Percentiles rank a stretch among this genome's conserved stretches.
Conservation (phyloP, 805 yeast species). For the Yamadazyma ubonensis region DNA sequence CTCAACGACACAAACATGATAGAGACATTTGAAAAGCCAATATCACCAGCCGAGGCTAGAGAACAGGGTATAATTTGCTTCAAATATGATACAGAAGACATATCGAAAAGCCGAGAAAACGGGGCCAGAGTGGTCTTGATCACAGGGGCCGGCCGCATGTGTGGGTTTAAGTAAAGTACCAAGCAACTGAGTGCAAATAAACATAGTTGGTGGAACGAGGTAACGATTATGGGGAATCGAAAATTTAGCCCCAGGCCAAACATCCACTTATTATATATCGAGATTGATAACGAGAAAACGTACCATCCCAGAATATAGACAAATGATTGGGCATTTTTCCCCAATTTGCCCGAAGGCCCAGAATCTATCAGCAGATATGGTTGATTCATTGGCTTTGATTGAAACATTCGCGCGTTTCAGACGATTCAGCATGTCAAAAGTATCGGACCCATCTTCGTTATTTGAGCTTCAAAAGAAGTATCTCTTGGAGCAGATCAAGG, state of each 20-base stretch:
- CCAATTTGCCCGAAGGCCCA: too few species aligned
- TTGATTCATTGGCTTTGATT: background rate
- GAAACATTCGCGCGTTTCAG: too few species aligned
- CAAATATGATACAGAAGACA: constrained; percentile 33
- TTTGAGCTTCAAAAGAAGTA: constrained; percentile 30
- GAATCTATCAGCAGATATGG: background rate
- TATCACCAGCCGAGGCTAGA: constrained; percentile 85
- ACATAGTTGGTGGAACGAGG: constrained; percentile 80
- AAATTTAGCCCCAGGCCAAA: constrained; percentile 79
- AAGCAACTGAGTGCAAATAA: constrained; percentile 54
- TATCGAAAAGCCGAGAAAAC: constrained; percentile 21
- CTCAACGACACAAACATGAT: constrained; percentile 76
- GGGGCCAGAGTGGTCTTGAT: constrained; percentile 2
- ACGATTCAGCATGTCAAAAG: constrained; percentile 6
- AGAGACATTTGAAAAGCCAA: constrained; percentile 87
- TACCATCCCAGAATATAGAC: constrained; percentile 62
- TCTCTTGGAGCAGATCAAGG: constrained; percentile 29
- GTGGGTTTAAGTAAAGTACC: constrained; percentile 47
- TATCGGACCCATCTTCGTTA: constrained; percentile 27
- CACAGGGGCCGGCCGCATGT: constrained; percentile 43
- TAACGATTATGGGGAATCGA: constrained; percentile 79
- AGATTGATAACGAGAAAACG: constrained; percentile 62
- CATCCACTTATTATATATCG: constrained; percentile 96
- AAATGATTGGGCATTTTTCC: constrained; percentile 19
- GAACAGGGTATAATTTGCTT: constrained; percentile 78